Percentiles rank a stretch among this genome's conserved stretches.
Conservation (phyloP, 208 protist species). For the Acanthamoeba divionensis region DNA sequence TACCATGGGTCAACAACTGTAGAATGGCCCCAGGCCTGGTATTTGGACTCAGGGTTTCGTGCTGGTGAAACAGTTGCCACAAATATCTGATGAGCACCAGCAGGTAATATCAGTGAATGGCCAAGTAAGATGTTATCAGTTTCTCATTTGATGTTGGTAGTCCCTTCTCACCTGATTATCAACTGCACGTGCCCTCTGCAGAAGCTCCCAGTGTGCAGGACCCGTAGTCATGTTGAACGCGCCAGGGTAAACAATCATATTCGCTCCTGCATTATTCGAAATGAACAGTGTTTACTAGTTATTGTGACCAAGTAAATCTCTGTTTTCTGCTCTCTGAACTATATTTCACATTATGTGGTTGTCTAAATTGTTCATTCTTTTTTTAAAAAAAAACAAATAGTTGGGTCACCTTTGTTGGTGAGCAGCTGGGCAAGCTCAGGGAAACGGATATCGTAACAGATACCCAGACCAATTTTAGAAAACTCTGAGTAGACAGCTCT, state of each 20-base stretch:
- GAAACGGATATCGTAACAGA: slow-evolving; percentile 98
- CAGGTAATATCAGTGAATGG: not conserved
- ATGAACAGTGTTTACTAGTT: not conserved
- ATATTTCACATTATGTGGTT: no score
- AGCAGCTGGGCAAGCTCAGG: slow-evolving; percentile 86
- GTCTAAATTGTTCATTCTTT: no score
- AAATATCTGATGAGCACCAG: slow-evolving; percentile 87
- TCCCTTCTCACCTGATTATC: slow-evolving; percentile 67
- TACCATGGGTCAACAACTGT: slow-evolving; percentile 90
- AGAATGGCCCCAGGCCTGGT: slow-evolving; percentile 95
- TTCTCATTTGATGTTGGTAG: not conserved
- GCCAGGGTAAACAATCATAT: slow-evolving; percentile 93
- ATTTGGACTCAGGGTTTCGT: slow-evolving; percentile 84
- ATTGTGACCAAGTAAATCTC: not conserved
- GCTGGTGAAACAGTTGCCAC: slow-evolving; percentile 93
- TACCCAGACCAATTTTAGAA: slow-evolving; percentile 91
- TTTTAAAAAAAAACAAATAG: not conserved
- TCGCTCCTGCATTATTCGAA: slow-evolving; percentile 66
- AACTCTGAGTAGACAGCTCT: slow-evolving; percentile 30
- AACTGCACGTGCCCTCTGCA: slow-evolving; percentile 81
- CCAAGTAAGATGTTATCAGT: not conserved
- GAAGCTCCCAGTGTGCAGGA: slow-evolving; percentile 95
- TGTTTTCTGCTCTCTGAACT: not conserved
- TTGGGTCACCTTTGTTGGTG: slow-evolving; percentile 13
- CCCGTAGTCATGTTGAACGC: slow-evolving; percentile 99